Conservation (phyloP, 2,329 filamentous ascomycete species). For the Pseudohalonectria lignicola region DNA sequence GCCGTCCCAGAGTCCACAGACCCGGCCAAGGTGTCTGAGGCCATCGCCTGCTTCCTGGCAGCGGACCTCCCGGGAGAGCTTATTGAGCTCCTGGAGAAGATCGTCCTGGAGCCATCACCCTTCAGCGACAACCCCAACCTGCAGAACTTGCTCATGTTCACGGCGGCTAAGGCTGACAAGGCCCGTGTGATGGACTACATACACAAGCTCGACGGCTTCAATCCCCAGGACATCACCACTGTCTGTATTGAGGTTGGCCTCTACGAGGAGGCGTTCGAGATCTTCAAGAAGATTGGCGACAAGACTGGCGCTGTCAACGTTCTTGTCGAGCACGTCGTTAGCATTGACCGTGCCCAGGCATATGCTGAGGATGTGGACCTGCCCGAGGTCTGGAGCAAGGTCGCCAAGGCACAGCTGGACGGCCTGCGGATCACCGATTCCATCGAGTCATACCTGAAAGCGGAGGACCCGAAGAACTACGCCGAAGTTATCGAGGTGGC, state of each 20-base stretch:
- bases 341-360: slow-evolving; percentile 91
- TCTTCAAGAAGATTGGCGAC: slow-evolving; percentile 95
- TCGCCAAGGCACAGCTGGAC: slow-evolving; percentile 95
- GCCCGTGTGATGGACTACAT: slow-evolving; percentile 93
- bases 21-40: slow-evolving; percentile 87
- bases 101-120: slow-evolving; percentile 95
- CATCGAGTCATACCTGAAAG: slow-evolving; percentile 96
- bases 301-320: slow-evolving; percentile 81
- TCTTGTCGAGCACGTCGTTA: slow-evolving; percentile 91
- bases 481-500: slow-evolving; percentile 92
- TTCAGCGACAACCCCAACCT: slow-evolving; percentile 97
- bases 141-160: slow-evolving; percentile 93
- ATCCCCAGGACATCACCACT: slow-evolving; percentile 81
- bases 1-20: slow-evolving; percentile 89
- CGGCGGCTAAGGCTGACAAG: slow-evolving; percentile 94
- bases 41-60: slow-evolving; percentile 84
- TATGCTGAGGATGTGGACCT: slow-evolving; percentile 92
- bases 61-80: slow-evolving; percentile 87
- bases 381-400: slow-evolving; percentile 95
- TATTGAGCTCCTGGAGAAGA: slow-evolving; percentile 97
- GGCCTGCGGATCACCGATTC: slow-evolving; percentile 85
- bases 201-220: slow-evolving; percentile 79
- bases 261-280: slow-evolving; percentile 94
- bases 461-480: slow-evolving; percentile 86
- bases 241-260: slow-evolving; percentile 93